phyloP scores from a whole-genome alignment of 2,329 filamentous ascomycete genomes.

The Pseudogymnoascus sp. region DNA sequence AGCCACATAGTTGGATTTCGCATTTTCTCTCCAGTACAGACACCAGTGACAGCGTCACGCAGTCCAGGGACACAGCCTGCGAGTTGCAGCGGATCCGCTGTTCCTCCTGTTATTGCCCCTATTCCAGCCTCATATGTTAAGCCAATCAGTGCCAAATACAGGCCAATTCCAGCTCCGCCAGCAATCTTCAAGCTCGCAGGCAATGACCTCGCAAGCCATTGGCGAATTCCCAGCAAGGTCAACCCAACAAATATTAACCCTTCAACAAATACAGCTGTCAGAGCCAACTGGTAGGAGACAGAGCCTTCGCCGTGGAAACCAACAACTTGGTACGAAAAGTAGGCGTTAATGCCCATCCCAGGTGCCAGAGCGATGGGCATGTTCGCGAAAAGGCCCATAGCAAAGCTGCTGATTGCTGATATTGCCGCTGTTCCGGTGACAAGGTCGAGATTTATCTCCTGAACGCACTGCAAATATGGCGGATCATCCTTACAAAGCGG shows the following conservation, averaged over 20 bases:
- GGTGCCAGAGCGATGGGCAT: slow-evolving; percentile 64
- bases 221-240: slow-evolving; percentile 72
- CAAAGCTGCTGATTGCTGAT: slow-evolving; percentile 70
- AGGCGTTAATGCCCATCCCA: slow-evolving; percentile 79
- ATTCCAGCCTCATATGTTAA: slow-evolving; percentile 78
- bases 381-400: slow-evolving; percentile 78
- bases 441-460: slow-evolving; percentile 54
- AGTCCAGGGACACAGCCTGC: slow-evolving; percentile 46
- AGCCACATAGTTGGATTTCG: slow-evolving; percentile 79
- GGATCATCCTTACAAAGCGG: slow-evolving; percentile 47
- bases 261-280: slow-evolving; percentile 85
- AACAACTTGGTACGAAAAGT: slow-evolving; percentile 74
- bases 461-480: slow-evolving; percentile 56
- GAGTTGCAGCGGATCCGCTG: slow-evolving; percentile 62
- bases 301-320: slow-evolving; percentile 67
- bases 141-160: slow-evolving; percentile 66
- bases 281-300: slow-evolving; percentile 67
- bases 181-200: slow-evolving; percentile 81
- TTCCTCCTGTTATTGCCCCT: slow-evolving; percentile 64
- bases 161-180: slow-evolving; percentile 76
- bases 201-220: slow-evolving; percentile 81
- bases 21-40: slow-evolving; percentile 69
- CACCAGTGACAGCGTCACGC: slow-evolving; percentile 35
- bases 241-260: slow-evolving; percentile 78
- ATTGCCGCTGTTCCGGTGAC: slow-evolving; percentile 84